A percentile compares a stretch with the other conserved stretches of the same genome.
Conservation (phyloP, 441 rosid genomes). For the Gossypium gossypioides region DNA sequence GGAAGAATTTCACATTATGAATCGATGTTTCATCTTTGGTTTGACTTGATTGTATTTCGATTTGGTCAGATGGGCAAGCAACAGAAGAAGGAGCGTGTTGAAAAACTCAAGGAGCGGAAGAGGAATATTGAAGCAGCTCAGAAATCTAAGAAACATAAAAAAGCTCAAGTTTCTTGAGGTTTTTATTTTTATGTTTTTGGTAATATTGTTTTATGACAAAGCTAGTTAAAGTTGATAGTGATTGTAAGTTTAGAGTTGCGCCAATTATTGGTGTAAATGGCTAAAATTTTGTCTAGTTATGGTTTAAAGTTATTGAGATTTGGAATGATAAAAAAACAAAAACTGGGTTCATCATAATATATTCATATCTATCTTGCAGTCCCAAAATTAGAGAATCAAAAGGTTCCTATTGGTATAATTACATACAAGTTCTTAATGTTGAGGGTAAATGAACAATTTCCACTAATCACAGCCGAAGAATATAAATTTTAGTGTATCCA, state of each 20-base stretch:
- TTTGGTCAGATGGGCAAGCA: constrained; percentile 36
- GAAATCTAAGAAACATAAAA: constrained; percentile 22
- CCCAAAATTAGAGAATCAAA: no score
- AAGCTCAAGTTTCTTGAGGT: not conserved
- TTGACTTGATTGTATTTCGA: constrained; percentile 4
- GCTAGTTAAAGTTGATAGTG: not conserved
- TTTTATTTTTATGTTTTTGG: not conserved
- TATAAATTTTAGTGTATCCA: no score
- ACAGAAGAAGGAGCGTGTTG: constrained; percentile 33
- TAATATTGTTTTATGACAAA: not conserved
- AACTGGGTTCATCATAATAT: not conserved
- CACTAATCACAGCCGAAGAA: no score
- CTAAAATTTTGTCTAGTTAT: constrained; percentile 15
- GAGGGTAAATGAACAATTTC: no score
- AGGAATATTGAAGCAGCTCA: constrained; percentile 29
- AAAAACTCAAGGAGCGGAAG: constrained; percentile 63
- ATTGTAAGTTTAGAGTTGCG: constrained; percentile 1
- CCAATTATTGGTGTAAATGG: constrained; percentile 2
- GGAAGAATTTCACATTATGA: not conserved
- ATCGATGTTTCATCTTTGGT: not conserved
- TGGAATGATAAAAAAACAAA: not conserved
- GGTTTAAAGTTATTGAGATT: not conserved
- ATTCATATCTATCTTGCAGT: no score
- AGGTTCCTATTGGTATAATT: no score
- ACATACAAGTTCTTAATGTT: no score